Conservation (phyloP, 1,139 yeast species). For the Hemisphaericaspora subhashii region DNA sequence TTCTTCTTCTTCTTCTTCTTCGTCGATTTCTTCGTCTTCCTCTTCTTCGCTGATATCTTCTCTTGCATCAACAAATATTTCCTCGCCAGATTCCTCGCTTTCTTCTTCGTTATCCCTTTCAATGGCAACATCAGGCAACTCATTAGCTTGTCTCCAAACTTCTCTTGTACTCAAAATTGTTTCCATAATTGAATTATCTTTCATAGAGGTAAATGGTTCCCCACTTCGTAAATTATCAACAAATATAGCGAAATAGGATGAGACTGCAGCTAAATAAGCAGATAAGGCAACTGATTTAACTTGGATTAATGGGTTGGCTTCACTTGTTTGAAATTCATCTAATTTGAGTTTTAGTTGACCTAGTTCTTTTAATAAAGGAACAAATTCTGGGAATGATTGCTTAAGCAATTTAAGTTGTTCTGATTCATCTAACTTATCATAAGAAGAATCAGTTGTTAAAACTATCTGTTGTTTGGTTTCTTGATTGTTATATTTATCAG, state of each 20-base stretch:
- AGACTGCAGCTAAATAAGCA: slow-evolving; percentile 72
- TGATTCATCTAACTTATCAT: slow-evolving; percentile 36
- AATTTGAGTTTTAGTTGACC: slow-evolving; percentile 46
- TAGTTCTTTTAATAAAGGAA: slow-evolving; percentile 73
- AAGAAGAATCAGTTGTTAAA: slow-evolving; percentile 32
- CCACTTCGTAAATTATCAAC: slow-evolving; percentile 53
- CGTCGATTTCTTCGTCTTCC: slow-evolving; percentile 20
- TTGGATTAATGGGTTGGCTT: slow-evolving; percentile 33
- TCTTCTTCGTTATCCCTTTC: slow-evolving; percentile 16
- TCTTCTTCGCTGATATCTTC: slow-evolving; percentile 23
- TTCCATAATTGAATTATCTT: slow-evolving; percentile 88
- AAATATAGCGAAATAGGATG: slow-evolving; percentile 75
- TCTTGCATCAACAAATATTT: slow-evolving; percentile 27
- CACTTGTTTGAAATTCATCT: slow-evolving; percentile 23
- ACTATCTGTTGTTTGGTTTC: slow-evolving; percentile 19
- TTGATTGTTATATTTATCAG: slow-evolving; percentile 30
- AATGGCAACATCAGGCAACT: slow-evolving; percentile 28
- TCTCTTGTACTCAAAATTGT: slow-evolving; percentile 77
- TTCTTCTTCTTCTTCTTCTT: slow-evolving; percentile 14
- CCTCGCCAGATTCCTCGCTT: slow-evolving; percentile 22
- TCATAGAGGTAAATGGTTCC: slow-evolving; percentile 63
- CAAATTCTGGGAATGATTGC: slow-evolving; percentile 78
- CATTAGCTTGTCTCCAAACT: slow-evolving; percentile 82
- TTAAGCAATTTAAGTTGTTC: slow-evolving; percentile 51
- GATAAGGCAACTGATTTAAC: slow-evolving; percentile 69